Conservation (phyloP, 2,329 filamentous ascomycete species). For the Escovopsis sp. region DNA sequence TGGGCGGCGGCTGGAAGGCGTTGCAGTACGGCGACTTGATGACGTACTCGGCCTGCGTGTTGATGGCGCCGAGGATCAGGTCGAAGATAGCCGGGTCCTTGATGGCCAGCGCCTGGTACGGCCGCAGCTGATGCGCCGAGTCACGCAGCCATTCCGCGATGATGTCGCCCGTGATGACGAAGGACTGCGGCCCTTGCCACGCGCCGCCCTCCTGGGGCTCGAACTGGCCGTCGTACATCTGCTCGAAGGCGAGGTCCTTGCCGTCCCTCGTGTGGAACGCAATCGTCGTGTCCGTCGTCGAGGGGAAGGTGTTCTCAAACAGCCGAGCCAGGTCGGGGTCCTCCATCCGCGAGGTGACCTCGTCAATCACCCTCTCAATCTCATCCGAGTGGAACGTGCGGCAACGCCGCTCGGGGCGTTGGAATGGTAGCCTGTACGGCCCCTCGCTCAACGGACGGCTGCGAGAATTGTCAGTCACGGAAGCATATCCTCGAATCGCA, state of each 20-base stretch:
- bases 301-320: conserved; percentile 92
- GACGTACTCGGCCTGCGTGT: conserved; percentile 89
- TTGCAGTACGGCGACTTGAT: conserved; percentile 96
- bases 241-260: conserved; percentile 23
- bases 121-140: conserved; percentile 82
- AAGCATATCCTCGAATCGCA: neutral
- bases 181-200: conserved; percentile 79
- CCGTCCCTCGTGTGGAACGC: conserved; percentile 65
- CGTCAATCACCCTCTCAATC: conserved; percentile 76
- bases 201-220: conserved; percentile 34
- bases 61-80: conserved; percentile 83
- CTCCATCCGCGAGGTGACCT: conserved; percentile 65
- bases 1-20: conserved; percentile 87
- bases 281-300: conserved; percentile 70
- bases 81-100: conserved; percentile 65
- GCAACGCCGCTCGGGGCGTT: conserved; percentile 66
- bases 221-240: conserved; percentile 12
- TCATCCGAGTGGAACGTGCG: conserved; percentile 78
- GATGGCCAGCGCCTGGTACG: conserved; percentile 74
- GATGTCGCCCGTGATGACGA: conserved; percentile 88
- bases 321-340: conserved; percentile 80
- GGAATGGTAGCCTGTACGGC: conserved; percentile 66
- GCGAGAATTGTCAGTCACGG: neutral
- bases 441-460: conserved; percentile 71
- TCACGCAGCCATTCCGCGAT: conserved; percentile 87